phyloP scores from a whole-genome alignment of 1,284 basidiomycete genomes.

The Wolfiporia cocos region DNA sequence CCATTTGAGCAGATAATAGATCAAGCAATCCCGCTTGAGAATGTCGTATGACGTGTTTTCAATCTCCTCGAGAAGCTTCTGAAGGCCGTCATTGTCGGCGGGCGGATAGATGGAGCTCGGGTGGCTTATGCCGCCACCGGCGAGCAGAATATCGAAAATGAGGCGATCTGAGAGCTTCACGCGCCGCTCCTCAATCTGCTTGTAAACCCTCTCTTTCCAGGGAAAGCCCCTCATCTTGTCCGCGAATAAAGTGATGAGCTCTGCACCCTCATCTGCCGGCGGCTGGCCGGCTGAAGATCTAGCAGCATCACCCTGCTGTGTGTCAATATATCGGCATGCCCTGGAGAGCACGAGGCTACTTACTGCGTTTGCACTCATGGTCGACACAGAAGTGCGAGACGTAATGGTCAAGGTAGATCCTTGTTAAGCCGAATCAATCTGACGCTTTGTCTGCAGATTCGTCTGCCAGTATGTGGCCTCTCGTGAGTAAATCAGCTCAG shows the following conservation, averaged over 20 bases:
- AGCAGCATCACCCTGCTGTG: no score
- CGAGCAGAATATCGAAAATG: constrained; percentile 68
- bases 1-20: constrained; percentile 76
- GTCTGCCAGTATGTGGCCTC: no score
- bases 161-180: constrained; percentile 55
- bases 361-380: no score
- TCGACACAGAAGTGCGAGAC: no score
- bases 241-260: constrained; percentile 31
- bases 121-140: constrained; percentile 52
- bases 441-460: no score
- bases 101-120: constrained; percentile 65
- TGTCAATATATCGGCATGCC: no score
- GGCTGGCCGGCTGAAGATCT: no score
- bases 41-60: constrained; percentile 56
- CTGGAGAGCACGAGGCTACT: no score
- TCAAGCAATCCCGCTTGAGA: constrained; percentile 70
- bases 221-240: constrained; percentile 37
- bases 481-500: no score
- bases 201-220: constrained; percentile 40
- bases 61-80: constrained; percentile 54
- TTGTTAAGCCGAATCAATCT: no score
- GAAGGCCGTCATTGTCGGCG: constrained; percentile 41
- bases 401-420: no score
- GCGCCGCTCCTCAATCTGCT: constrained; percentile 56
- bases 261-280: constrained; percentile 3